These are phyloP conservation scores for Pythium aphanidermatum DNA, from an alignment of 352 stramenopile genomes.

Conservation along the genomic window DNA sequence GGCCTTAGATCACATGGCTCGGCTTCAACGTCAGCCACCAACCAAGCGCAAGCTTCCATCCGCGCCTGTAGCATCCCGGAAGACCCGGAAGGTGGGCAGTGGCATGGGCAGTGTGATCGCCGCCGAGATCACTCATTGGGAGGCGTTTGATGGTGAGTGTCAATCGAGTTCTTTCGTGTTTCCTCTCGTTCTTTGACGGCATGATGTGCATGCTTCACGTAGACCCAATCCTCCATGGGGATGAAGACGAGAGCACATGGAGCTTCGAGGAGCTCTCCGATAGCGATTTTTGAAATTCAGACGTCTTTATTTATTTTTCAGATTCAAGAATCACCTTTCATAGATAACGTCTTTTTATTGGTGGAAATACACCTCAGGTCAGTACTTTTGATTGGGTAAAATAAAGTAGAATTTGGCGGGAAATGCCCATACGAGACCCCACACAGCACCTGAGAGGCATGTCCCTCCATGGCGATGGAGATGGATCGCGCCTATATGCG, in stretches of 20 bases:
- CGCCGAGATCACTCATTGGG: slow-evolving; percentile 56
- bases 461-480: not conserved
- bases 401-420: slow-evolving; percentile 13
- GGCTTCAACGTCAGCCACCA: not conserved
- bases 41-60: slow-evolving; percentile 5
- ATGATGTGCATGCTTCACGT: too few relatives aligned
- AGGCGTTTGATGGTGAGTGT: slow-evolving; percentile 50
- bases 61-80: not conserved
- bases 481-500: not conserved
- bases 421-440: slow-evolving; percentile 21
- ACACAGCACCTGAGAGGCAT: not conserved
- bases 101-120: slow-evolving; percentile 21
- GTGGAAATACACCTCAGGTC: too few relatives aligned
- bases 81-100: not conserved
- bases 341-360: too few relatives aligned
- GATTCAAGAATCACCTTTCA: slow-evolving; percentile 5
- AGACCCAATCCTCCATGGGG: slow-evolving; percentile 13
- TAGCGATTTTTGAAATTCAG: slow-evolving; percentile 50
- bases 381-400: slow-evolving; percentile 21
- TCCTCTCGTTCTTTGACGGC: too few relatives aligned
- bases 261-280: slow-evolving; percentile 57
- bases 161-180: not conserved
- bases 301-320: too few relatives aligned
- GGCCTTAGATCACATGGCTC: slow-evolving; percentile 3
- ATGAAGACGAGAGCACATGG: slow-evolving; percentile 31